These are phyloP conservation scores for Santalum album DNA, from an alignment of 164 flowering plant genomes.

Conservation along the genomic window DNA sequence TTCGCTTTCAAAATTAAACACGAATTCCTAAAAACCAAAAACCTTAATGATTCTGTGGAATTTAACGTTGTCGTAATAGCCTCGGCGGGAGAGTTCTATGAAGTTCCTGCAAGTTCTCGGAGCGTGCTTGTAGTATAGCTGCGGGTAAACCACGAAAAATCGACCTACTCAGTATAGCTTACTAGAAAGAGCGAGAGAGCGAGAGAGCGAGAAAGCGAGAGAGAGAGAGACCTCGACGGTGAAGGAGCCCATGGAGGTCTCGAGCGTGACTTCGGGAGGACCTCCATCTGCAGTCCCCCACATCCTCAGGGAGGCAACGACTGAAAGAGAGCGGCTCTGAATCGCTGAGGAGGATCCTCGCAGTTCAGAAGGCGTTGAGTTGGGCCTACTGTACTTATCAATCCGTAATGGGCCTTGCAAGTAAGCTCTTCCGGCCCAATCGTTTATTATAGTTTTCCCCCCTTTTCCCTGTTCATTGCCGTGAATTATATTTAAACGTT, in stretches of 20 bases:
- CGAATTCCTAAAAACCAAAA: neutral
- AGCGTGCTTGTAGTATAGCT: constrained; percentile 87
- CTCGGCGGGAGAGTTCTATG: constrained; percentile 77
- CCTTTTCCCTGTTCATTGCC: too few species aligned
- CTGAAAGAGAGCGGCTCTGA: too few species aligned
- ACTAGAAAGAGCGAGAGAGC: too few species aligned
- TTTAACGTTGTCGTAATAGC: constrained; percentile 76
- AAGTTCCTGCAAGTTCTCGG: constrained; percentile 92
- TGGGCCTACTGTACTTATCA: too few species aligned
- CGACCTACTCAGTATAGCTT: neutral
- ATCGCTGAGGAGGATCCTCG: too few species aligned
- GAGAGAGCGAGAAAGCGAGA: too few species aligned
- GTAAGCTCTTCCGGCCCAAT: too few species aligned
- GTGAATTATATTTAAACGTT: too few species aligned
- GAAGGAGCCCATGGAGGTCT: constrained; percentile 90
- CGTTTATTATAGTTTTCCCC: too few species aligned
- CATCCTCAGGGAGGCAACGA: constrained; percentile 20
- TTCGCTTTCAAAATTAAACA: neutral
- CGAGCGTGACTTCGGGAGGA: constrained; percentile 86
- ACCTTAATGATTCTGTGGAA: constrained; percentile 94
- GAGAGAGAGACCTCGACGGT: constrained; percentile 55
- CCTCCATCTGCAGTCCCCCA: constrained; percentile 73
- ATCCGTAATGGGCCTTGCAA: too few species aligned
- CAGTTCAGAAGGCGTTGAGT: too few species aligned
- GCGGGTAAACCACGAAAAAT: neutral